Conservation (phyloP, 176 grass and related monocot species). For the Metroxylon sagu region DNA sequence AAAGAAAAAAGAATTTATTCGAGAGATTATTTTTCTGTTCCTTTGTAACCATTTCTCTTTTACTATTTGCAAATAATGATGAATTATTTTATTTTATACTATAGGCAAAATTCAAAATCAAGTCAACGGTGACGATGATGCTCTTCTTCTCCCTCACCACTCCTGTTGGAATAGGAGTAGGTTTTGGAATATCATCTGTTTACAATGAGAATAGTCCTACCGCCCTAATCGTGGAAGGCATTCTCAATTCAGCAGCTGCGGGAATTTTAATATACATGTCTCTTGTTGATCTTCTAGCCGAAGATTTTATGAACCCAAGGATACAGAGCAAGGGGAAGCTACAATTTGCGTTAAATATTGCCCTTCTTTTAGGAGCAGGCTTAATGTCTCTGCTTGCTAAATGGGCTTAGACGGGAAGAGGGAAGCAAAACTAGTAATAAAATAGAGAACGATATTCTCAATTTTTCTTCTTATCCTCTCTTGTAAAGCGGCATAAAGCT, state of each 20-base stretch:
- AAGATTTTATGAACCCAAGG: conserved; percentile 63
- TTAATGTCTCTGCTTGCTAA: conserved; percentile 71
- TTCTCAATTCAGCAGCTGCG: conserved; percentile 45
- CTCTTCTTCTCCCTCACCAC: conserved; percentile 68
- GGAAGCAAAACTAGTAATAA: too few species aligned
- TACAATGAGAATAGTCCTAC: conserved; percentile 63
- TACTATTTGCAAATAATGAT: background rate
- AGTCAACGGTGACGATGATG: conserved; percentile 35
- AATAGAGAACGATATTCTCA: too few species aligned
- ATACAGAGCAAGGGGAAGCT: conserved; percentile 47
- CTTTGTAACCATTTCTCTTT: too few species aligned
- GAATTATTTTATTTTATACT: background rate
- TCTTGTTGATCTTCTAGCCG: conserved; percentile 59
- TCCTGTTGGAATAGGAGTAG: conserved; percentile 44
- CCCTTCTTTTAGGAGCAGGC: conserved; percentile 38
- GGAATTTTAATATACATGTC: conserved; percentile 75
- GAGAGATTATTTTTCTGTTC: too few species aligned
- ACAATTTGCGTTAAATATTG: conserved; percentile 39
- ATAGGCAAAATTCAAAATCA: conserved; percentile 44
- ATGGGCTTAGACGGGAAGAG: conserved; percentile 24
- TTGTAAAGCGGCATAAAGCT: too few species aligned
- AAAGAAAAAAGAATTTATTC: too few species aligned
- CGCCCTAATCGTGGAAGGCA: conserved; percentile 43
- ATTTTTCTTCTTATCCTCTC: too few species aligned
- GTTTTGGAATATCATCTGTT: conserved; percentile 32